Base-by-base conservation (phyloP, 2,329 filamentous ascomycete species). In the Talaromyces albobiverticillius region DNA sequence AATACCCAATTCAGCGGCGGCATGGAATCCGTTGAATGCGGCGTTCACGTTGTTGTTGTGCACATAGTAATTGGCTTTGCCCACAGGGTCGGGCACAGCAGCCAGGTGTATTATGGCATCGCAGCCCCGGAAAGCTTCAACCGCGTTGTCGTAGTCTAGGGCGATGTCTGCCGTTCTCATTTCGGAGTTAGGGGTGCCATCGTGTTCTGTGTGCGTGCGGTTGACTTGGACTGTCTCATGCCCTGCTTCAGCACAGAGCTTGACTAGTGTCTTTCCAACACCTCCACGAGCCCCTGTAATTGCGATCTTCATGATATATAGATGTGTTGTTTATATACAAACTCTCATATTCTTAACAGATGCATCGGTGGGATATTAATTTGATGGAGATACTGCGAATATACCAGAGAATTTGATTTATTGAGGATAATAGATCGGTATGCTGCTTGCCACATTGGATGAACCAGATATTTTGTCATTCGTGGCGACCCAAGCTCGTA, bases 21-120 rank as follows among this genome's bases (percentile, higher is more conserved):
- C 71, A 14, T 66, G 67, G 34, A 73, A 69, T n/a, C 71, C 69
- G 38, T 73, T 75, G 61, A 72, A 72, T 1, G 70, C 69, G 0
- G 63, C 59, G 52, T 65, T 65, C 45, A 71, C 68, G 55, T 73
- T 74, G 62, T 71, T 72, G 54, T 61, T 63, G 59, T 72, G 70
- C 0, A 72, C 68, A 23, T 60, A 36, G 46, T 58, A 60, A 51
- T 73, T 67, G 2, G 60, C 51, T 25, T 67, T 71, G 36, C 62
- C 64, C 1, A 71, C 59, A 3, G 70, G 69, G 53, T 72, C 63
- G 2, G 70, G 71, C 23, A 72, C 67, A 3, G 70, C 67, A 2
- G 70, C 71, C 1, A 73, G 67, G 49, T 73, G 71, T 42, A 73
- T 71, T 20, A 73, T 48, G 8, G 69, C 70, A 40, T 72, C 71